Evolutionary conservation across 768 basidiomycete genomes (phyloP), one percentile per base, ranked within the genome.

Genomic region (Amylocystis lapponica): DNA sequence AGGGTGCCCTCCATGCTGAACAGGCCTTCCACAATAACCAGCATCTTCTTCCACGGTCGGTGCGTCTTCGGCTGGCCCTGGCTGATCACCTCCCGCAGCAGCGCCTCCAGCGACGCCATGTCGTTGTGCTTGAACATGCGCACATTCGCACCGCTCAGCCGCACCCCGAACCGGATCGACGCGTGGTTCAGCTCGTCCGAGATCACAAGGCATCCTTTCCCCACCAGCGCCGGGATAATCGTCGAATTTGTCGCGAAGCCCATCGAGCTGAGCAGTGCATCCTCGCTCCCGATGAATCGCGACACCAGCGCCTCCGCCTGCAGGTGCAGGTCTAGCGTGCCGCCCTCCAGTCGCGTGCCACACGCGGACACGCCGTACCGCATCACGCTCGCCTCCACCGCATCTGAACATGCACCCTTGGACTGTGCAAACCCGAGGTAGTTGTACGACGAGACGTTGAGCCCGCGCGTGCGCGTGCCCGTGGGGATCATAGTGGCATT

Each of bases 1-100:
- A 98, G 55, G 8, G 89, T 93, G n/a, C 96, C 96, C 66, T 98
- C 96, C 96, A 99, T 99, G 48, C 88, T 92, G 68, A 91, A 98
- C 33, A 99, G 64, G 3, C 96, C 96, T 61, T 99, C 96, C 11
- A 98, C 91, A 42, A 96, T 79, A 33, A 99, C 51, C 29, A 99
- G 64, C 48, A 99, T 98, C 71, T 95, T 97, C 72, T 95, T 96
- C 96, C 96, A 98, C 11, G 95, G 95, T n/a, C 96, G 68, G 57
- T 98, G 96, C 0, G 93, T 96, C 68, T 93, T 86, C 4, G 95
- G 93, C 61, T 98, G 95, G 13, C 96, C 96, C 63, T 99, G 96
- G 55, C 86, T 90, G 66, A 99, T 94, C 20, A 81, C 83, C 64
- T 99, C 96, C 32, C 82, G 74, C 57, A 99, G 67, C 11, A 98